Percentiles rank a stretch among this genome's conserved stretches.
Evolutionary conservation across 371 early-diverging fungal species (phyloP).

Genomic region (Haplosporangium sp.): DNA sequence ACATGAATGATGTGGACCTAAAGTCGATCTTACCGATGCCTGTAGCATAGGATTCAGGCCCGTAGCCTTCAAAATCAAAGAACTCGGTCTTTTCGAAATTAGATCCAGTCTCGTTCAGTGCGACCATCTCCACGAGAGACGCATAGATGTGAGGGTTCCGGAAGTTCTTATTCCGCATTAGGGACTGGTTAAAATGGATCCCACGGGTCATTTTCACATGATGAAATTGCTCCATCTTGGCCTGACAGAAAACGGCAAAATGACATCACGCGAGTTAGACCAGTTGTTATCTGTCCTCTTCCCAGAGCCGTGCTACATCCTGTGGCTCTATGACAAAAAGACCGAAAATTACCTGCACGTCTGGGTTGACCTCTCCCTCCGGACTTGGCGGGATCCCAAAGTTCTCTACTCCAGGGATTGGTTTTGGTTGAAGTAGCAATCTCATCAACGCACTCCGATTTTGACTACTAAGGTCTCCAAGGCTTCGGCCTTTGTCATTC

Average conservation of each 20-base stretch:
- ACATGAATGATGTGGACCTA: background rate
- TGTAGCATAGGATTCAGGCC: constrained; percentile 60
- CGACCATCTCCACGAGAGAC: constrained; percentile 75
- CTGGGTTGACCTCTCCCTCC: constrained; percentile 59
- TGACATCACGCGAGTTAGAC: no score
- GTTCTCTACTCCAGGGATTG: constrained; percentile 55
- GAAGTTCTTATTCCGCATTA: constrained; percentile 77
- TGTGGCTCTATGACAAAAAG: background rate
- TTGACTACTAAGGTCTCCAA: background rate
- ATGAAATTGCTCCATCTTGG: constrained; percentile 71
- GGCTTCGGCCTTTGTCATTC: background rate
- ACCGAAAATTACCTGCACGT: constrained; percentile 60
- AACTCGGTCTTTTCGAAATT: constrained; percentile 63
- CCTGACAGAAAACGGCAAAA: constrained; percentile 47
- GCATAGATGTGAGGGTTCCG: constrained; percentile 82
- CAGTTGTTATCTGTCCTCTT: no score
- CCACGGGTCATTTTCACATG: constrained; percentile 63
- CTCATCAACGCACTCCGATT: constrained; percentile 27
- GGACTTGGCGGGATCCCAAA: constrained; percentile 61
- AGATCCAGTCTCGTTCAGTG: constrained; percentile 75
- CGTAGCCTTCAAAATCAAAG: constrained; percentile 71
- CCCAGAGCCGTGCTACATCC: background rate
- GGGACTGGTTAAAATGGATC: constrained; percentile 73
- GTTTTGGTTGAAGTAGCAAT: constrained; percentile 50
- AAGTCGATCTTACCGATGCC: constrained; percentile 59